Base-by-base conservation (phyloP, 176 grass and related monocot genomes). In the Otatea glauca region DNA sequence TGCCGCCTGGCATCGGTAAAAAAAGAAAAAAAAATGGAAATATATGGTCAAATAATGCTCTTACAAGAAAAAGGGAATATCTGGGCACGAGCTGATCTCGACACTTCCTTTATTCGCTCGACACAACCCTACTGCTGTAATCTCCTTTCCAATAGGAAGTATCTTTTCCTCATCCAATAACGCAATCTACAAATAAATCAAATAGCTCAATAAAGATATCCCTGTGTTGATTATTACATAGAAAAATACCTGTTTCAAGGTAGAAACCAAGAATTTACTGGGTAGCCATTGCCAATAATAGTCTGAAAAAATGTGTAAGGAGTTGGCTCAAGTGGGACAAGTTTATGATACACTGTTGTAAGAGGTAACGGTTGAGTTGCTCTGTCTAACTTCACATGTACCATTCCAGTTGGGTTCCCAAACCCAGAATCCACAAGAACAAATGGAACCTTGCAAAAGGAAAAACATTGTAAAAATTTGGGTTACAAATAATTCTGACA, bases 111-210 rank as follows among this genome's bases (percentile, higher is more conserved):
- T 74, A 20, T 82, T 82, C 18, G 32, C 2, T 44, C 74, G 90
- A 66, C 89, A 92, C 41, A 92, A 87, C 61, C 96, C 96, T 84
- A 99, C 85, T 49, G 93, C 93, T 48, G 96, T 99, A 81, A 99
- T 81, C 61, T 96, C 86, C 81, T 94, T 96, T 83, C 93, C 96
- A 32, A 99, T 67, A 61, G 96, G 93, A 86, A 99, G 89, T 53
- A 99, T 99, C 86, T 96, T 99, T 88, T 99, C 96, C 86, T 99
- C 96, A 72, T 99, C 89, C 91, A 99, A 75, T 50, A 99, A 83
- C 9, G 91, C 96, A 79, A 96, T 90, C 93, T 99, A 83, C 2
- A 65, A 77, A 78, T 64, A 73, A 63, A 49, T 18, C 2, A 84
- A 66, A 77, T 70, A 86, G 49, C 13, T 71, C 42, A 84, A 16